phyloP scores from a whole-genome alignment of 306 rosid genomes.

The Datisca glomerata region DNA sequence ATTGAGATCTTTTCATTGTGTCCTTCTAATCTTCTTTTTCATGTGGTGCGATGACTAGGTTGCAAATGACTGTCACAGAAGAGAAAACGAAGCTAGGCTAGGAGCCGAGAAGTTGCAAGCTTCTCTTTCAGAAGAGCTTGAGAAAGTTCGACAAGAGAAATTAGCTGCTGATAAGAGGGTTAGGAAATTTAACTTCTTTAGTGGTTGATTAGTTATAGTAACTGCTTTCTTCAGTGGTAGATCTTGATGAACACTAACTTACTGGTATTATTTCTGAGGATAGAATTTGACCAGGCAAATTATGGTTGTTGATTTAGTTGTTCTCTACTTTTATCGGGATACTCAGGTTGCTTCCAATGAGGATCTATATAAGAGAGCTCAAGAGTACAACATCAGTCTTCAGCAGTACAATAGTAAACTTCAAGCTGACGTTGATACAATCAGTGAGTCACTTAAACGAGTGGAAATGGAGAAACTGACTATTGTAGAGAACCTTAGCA shows the following conservation, averaged over 20 bases:
- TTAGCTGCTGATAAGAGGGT: constrained; percentile 63
- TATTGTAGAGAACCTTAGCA: constrained; percentile 62
- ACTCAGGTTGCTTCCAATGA: constrained; percentile 66
- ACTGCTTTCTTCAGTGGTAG: not conserved
- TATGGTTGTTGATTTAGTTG: no score
- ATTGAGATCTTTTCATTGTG: not conserved
- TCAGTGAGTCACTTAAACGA: constrained; percentile 51
- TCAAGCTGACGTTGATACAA: constrained; percentile 55
- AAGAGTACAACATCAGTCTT: constrained; percentile 79
- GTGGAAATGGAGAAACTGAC: constrained; percentile 76
- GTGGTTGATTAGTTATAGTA: no score
- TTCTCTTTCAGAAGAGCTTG: constrained; percentile 54
- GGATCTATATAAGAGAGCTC: constrained; percentile 63
- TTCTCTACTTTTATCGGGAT: not conserved
- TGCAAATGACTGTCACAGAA: constrained; percentile 45
- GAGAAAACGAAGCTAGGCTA: constrained; percentile 64
- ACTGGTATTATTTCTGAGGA: no score
- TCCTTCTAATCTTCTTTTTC: not conserved
- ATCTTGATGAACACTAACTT: not conserved
- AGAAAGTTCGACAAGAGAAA: constrained; percentile 51
- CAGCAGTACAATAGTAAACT: constrained; percentile 78
- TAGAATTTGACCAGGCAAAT: no score
- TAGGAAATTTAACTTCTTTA: constrained; percentile 2
- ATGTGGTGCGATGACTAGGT: constrained; percentile 30
- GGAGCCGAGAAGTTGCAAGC: constrained; percentile 40